Base-by-base conservation (phyloP, 2,329 filamentous ascomycete genomes). In the Stagonosporopsis chrysanthemi region DNA sequence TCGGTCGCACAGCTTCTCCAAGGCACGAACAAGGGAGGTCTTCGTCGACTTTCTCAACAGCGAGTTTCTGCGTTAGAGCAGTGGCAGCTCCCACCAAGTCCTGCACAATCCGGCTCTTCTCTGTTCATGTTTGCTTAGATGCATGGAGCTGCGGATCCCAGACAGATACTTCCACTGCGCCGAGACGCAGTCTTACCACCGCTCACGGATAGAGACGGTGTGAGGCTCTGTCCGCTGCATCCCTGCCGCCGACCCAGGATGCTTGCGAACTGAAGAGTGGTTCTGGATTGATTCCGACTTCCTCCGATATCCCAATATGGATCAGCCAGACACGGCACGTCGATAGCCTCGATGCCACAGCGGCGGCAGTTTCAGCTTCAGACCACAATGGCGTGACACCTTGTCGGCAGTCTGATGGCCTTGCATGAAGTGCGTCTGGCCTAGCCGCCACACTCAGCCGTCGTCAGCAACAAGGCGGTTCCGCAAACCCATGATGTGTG, bases 1-100 rank as follows among this genome's bases (percentile, higher is more conserved):
- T 66, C 81, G 91, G 79, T 69, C 90, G 82, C 71, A 92, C 63
- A 77, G 68, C 45, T 67, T 83, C 47, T 73, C 74, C n/a, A 77
- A 77, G 53, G 64, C 69, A 14, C 62, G 75, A 35, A 70, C 77
- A 43, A 72, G 69, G 58, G 73, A 75, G 43, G 67, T 75, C 45
- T 77, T 77, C 56, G 72, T 77, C 48, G 73, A 75, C 53, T 76
- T 77, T 52, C 72, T 77, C 23, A 77, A 76, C 52, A 67, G 68
- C 41, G 68, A 76, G 54, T 77, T 76, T 50, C 50, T 71, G 56
- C 65, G 69, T 62, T 75, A 73, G 58, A 28, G 6, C 17, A 40
- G 26, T 33, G 24, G 40, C 45, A 11, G 33, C 28, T 43, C 38
- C 26, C 35, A 35, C 52, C 11, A 35, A 17, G 23, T 6, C 22